Evolutionary conservation across 768 basidiomycete genomes (phyloP), one percentile per base, ranked within the genome.

Genomic region (Xerocomellus intermedius): DNA sequence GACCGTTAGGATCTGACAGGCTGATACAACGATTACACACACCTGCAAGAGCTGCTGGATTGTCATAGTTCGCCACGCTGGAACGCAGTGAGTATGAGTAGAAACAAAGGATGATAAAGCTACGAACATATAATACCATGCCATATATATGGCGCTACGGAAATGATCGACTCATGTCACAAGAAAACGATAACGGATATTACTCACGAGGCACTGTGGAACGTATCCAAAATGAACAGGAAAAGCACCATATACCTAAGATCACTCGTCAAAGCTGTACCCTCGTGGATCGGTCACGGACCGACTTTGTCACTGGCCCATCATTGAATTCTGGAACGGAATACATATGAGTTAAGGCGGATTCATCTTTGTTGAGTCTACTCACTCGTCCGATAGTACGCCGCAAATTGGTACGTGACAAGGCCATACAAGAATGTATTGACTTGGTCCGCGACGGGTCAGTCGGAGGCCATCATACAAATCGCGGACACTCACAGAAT

Each of bases 151-250:
- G 35, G 4, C 58, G 4, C 64, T 65, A 12, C 7, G 3, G 5
- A 49, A 19, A 39, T 19, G 9, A 8, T n/a, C n/a, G n/a, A 10
- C 16, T 21, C 5, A 2, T 2, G 21, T n/a, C 9, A 16, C 21
- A 22, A 22, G 4, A 12, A 13, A 1, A 0, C 17, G 8, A 33
- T 22, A 8, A 19, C 35, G 13, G 21, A 57, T 5, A 4, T 2
- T 24, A 61, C 57, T 46, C 47, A 65, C 62, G 60, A 47, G 19
- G 9, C 16, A 24, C 61, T 64, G 24, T 64, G 58, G 44, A 64
- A 58, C 2, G 63, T 64, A 24, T 63, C 63, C 24, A 62, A 36
- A 21, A 60, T n/a, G 41, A 62, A 62, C 37, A 64, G 12, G 38
- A 62, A 62, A 21, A 57, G 30, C 5, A 64, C 58, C 52, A 57